These are phyloP conservation scores for Chlorella sp. DNA, from an alignment of 139 green algal species.

Conservation along the genomic window DNA sequence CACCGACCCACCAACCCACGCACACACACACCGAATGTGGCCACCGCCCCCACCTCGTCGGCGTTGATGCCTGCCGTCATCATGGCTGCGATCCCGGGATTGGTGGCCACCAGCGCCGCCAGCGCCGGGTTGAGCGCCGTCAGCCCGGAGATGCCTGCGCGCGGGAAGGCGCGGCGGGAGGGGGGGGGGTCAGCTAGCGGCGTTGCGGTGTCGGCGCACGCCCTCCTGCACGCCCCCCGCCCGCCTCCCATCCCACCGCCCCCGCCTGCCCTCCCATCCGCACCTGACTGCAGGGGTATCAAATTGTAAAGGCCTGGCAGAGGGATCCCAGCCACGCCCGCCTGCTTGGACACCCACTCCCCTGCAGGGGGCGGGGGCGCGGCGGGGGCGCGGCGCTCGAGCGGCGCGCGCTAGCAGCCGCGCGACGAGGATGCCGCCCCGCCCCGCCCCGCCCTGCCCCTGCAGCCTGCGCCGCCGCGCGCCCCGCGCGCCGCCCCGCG, in stretches of 20 bases:
- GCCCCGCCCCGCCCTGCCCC: no score
- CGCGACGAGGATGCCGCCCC: no score
- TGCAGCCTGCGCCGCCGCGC: no score
- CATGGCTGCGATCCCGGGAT: conserved; percentile 40
- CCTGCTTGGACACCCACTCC: no score
- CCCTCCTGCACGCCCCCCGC: no score
- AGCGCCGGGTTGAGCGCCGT: conserved; percentile 49
- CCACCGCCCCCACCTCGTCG: conserved; percentile 24
- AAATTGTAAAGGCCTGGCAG: conserved; percentile 45
- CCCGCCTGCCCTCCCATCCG: no score
- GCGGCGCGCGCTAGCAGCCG: not conserved
- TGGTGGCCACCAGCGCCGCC: conserved; percentile 37
- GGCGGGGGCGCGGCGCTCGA: not conserved
- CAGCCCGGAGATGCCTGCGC: conserved; percentile 48
- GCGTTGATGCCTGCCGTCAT: conserved; percentile 42
- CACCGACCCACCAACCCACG: no score
- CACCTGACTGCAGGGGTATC: conserved; percentile 31
- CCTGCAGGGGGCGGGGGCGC: conserved; percentile 2
- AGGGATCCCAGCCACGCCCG: conserved; percentile 32
- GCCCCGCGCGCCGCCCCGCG: not conserved
- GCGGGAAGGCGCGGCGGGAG: no score
- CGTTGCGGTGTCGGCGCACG: no score
- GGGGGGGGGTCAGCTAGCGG: no score
- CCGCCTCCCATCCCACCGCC: no score
- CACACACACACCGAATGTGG: no score